Evolutionary conservation across 345 rosid genomes (phyloP).

Genomic region (Erysimum cheiranthoides): DNA sequence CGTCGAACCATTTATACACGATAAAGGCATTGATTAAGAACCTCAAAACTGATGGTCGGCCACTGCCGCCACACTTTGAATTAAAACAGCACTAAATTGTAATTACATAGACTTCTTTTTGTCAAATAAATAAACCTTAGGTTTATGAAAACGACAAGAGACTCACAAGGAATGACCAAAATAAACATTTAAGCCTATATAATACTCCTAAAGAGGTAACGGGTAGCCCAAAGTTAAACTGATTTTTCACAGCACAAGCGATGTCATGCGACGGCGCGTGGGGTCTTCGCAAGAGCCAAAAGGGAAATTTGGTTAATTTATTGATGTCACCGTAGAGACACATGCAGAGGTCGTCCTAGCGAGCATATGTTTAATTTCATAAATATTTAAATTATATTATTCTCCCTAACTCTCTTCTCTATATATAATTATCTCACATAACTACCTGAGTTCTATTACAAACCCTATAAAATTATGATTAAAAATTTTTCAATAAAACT

Average conservation of each 20-base stretch:
- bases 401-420: background rate
- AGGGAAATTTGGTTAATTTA: conserved; percentile 9
- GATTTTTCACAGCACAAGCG: background rate
- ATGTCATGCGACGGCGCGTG: conserved; percentile 38
- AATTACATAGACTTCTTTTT: background rate
- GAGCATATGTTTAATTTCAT: conserved; percentile 1
- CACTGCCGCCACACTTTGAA: conserved; percentile 40
- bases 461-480: background rate
- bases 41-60: conserved; percentile 35
- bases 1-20: conserved; percentile 12
- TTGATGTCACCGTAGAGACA: background rate
- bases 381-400: background rate
- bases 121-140: conserved; percentile 1
- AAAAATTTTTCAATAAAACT: background rate
- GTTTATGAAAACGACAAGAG: conserved; percentile 21
- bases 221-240: conserved; percentile 3
- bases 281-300: conserved; percentile 33
- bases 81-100: background rate
- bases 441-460: background rate
- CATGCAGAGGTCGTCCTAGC: conserved; percentile 31
- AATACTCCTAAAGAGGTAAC: conserved; percentile 3
- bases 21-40: conserved; percentile 3
- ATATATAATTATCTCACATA: background rate
- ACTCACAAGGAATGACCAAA: conserved; percentile 3
- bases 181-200: background rate